Evolutionary conservation across 345 rosid genomes (phyloP).

Genomic region (Salix viminalis): DNA sequence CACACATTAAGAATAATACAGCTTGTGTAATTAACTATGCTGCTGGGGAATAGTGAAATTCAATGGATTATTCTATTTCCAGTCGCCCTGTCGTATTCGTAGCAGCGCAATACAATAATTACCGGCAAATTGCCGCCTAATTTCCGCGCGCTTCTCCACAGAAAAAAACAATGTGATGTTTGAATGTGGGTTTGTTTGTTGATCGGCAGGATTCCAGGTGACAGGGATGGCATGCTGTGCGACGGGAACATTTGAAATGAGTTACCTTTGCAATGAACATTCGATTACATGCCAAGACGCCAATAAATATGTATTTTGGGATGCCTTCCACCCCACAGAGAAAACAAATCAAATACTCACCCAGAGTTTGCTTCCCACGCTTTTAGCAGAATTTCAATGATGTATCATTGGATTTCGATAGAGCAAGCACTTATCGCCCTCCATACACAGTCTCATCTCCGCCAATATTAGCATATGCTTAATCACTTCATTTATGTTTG

Average conservation of each 20-base stretch:
- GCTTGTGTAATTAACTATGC: too few relatives aligned
- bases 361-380: slow-evolving; percentile 17
- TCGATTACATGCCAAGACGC: slow-evolving; percentile 57
- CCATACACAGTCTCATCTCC: too few relatives aligned
- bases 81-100: too few relatives aligned
- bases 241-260: slow-evolving; percentile 65
- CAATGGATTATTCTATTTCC: too few relatives aligned
- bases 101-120: too few relatives aligned
- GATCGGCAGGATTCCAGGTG: slow-evolving; percentile 41
- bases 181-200: background rate
- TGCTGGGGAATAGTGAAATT: too few relatives aligned
- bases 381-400: slow-evolving; percentile 19
- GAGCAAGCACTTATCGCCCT: background rate
- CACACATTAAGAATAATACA: too few relatives aligned
- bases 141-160: background rate
- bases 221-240: slow-evolving; percentile 53
- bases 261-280: slow-evolving; percentile 41
- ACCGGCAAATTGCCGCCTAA: too few relatives aligned
- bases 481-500: too few relatives aligned
- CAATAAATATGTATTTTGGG: slow-evolving; percentile 49
- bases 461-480: too few relatives aligned
- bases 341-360: slow-evolving; percentile 32
- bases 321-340: slow-evolving; percentile 46
- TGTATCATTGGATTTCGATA: too few relatives aligned
- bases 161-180: background rate